These are phyloP conservation scores for Dissophora ornata DNA, from an alignment of 192 early-diverging fungal genomes.

Conservation along the genomic window DNA sequence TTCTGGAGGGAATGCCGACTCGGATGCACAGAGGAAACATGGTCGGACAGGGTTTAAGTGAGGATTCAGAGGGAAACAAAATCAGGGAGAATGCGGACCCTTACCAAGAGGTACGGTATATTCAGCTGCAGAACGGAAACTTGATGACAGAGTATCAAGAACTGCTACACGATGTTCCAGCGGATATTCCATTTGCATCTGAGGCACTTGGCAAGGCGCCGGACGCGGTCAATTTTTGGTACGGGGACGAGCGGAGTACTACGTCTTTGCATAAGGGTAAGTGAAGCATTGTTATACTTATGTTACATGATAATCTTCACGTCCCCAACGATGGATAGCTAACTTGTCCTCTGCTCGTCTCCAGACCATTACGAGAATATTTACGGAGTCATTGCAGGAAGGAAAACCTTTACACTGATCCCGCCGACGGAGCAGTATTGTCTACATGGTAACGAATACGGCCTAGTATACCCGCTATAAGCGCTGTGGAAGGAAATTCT, in stretches of 20 bases:
- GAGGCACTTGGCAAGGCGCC: slow-evolving; percentile 58
- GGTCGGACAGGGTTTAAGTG: neutral
- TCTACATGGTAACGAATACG: slow-evolving; percentile 55
- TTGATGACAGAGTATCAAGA: slow-evolving; percentile 55
- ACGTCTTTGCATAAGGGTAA: slow-evolving; percentile 63
- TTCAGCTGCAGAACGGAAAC: slow-evolving; percentile 65
- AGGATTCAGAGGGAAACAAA: too few species aligned
- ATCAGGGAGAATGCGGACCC: too few species aligned
- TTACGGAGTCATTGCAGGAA: slow-evolving; percentile 61
- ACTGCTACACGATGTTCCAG: slow-evolving; percentile 54
- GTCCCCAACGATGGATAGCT: too few species aligned
- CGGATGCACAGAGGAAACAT: slow-evolving; percentile 6
- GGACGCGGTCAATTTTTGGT: slow-evolving; percentile 68
- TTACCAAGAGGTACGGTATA: slow-evolving; percentile 55
- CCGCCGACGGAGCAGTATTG: slow-evolving; percentile 63
- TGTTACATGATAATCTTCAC: too few species aligned
- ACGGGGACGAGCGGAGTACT: slow-evolving; percentile 56
- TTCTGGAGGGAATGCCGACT: slow-evolving; percentile 54
- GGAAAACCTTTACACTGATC: slow-evolving; percentile 60
- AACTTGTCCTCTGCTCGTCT: too few species aligned
- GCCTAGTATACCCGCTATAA: neutral
- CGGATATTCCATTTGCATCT: slow-evolving; percentile 54
- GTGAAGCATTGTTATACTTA: neutral
- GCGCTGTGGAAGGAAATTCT: too few species aligned
- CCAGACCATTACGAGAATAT: slow-evolving; percentile 66